Percentiles rank a stretch among this genome's conserved stretches.
phyloP scores from a whole-genome alignment of 1,284 basidiomycete genomes.

The Malassezia furfur region DNA sequence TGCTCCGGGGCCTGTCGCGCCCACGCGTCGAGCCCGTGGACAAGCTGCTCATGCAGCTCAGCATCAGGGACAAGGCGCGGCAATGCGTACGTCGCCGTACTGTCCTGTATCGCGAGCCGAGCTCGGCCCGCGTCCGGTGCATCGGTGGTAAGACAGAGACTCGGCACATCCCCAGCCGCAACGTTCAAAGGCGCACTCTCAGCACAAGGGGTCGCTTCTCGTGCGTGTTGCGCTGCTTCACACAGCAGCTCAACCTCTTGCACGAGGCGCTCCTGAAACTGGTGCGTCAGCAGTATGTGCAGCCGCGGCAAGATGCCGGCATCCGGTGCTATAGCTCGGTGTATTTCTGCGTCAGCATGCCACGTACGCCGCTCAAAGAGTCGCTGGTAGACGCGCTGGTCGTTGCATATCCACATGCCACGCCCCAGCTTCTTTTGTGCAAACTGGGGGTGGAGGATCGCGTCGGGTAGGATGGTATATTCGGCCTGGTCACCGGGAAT shows the following conservation, averaged over 20 bases:
- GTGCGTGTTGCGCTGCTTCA: no score
- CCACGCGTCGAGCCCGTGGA: no score
- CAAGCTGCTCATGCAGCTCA: not conserved
- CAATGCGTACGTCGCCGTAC: not conserved
- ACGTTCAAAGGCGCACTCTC: not conserved
- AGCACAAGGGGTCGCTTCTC: not conserved
- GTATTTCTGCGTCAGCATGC: slow-evolving; percentile 1
- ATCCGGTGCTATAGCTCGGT: slow-evolving; percentile 7
- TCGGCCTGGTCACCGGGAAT: not conserved
- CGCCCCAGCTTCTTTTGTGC: slow-evolving; percentile 5
- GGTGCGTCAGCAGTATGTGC: slow-evolving; percentile 8
- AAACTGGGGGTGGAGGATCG: slow-evolving; percentile 18
- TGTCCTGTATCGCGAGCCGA: no score
- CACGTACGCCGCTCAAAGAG: slow-evolving; percentile 11
- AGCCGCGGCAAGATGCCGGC: slow-evolving; percentile 7
- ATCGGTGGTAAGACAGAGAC: no score
- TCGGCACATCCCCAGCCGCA: no score
- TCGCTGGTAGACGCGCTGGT: slow-evolving; percentile 7
- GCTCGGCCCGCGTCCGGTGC: no score
- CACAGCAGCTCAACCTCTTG: slow-evolving; percentile 18
- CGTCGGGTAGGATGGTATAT: slow-evolving; percentile 14
- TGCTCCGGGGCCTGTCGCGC: not conserved
- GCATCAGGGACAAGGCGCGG: not conserved
- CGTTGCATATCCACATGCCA: slow-evolving; percentile 12
- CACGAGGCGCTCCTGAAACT: slow-evolving; percentile 16